These are phyloP conservation scores for Exsudoporus floridanus DNA, from an alignment of 1,284 basidiomycete species.

Conservation along the genomic window DNA sequence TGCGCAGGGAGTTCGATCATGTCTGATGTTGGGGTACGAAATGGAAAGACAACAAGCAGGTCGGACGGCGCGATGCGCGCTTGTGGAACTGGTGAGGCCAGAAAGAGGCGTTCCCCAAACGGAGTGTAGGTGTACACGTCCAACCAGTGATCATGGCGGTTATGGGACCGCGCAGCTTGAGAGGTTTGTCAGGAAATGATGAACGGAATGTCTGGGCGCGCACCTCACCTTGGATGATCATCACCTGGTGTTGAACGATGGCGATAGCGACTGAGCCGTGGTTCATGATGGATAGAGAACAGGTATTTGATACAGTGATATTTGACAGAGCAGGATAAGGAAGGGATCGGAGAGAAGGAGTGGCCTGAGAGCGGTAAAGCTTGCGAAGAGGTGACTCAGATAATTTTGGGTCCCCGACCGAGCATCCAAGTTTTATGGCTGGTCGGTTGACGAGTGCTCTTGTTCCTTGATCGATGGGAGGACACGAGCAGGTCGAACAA, in stretches of 20 bases:
- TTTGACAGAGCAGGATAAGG: conserved; percentile 14
- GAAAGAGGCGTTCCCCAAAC: conserved; percentile 61
- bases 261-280: conserved; percentile 63
- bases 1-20: conserved; percentile 60
- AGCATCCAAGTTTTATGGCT: conserved; percentile 20
- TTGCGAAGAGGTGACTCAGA: not conserved
- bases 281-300: conserved; percentile 42
- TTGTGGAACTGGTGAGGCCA: conserved; percentile 52
- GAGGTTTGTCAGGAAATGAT: conserved; percentile 4
- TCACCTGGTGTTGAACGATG: conserved; percentile 61
- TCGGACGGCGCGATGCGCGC: conserved; percentile 58
- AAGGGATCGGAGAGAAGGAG: not conserved
- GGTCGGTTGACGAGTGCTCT: conserved; percentile 1
- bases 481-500: conserved; percentile 2
- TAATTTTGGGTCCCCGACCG: not conserved
- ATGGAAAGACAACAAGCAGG: conserved; percentile 56
- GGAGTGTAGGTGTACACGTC: conserved; percentile 63
- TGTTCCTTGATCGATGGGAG: conserved; percentile 11
- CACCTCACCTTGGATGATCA: conserved; percentile 58
- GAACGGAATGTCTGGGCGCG: not conserved
- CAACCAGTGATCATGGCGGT: conserved; percentile 50
- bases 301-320: conserved; percentile 22
- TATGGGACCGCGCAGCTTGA: conserved; percentile 54
- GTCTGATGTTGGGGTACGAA: conserved; percentile 43
- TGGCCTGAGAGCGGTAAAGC: conserved; percentile 1